Percentiles rank a stretch among this genome's conserved stretches.
These are phyloP conservation scores for Haplographium delicatum DNA, from an alignment of 495 filamentous ascomycete species.

Conservation along the genomic window DNA sequence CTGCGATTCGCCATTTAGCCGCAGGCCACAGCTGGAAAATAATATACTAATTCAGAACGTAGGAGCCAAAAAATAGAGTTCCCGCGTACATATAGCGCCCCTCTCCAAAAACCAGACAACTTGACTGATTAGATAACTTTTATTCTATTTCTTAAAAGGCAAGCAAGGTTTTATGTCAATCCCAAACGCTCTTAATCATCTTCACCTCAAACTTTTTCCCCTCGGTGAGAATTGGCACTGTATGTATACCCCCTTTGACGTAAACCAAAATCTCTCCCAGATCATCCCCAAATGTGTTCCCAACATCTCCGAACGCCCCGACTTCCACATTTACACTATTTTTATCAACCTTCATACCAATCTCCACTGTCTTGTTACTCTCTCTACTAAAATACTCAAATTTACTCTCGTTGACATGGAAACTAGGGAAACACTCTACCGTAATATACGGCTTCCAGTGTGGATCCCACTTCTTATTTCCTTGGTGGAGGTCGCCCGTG, in stretches of 20 bases:
- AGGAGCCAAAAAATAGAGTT: no score
- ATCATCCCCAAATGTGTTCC: background rate
- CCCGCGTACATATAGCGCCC: no score
- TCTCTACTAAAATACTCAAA: slow-evolving; percentile 23
- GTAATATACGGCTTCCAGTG: slow-evolving; percentile 27
- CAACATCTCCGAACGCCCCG: slow-evolving; percentile 1
- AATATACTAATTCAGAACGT: no score
- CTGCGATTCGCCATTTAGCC: no score
- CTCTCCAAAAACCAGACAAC: no score
- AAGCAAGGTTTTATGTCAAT: background rate
- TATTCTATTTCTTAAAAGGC: no score
- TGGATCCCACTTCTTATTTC: slow-evolving; percentile 28
- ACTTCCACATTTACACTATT: background rate
- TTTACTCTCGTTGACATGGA: slow-evolving; percentile 9
- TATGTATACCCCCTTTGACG: background rate
- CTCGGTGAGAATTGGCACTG: background rate
- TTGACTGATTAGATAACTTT: no score
- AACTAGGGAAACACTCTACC: slow-evolving; percentile 29
- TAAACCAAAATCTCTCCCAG: background rate
- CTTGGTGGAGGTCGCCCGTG: slow-evolving; percentile 27
- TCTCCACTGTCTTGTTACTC: background rate
- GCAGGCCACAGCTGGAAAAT: no score
- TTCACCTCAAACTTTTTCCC: background rate
- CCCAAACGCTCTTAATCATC: background rate
- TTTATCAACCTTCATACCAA: background rate